Percentiles rank a stretch among this genome's conserved stretches.
phyloP scores from a whole-genome alignment of 192 early-diverging fungal species.

The Blastocladiella britannica region DNA sequence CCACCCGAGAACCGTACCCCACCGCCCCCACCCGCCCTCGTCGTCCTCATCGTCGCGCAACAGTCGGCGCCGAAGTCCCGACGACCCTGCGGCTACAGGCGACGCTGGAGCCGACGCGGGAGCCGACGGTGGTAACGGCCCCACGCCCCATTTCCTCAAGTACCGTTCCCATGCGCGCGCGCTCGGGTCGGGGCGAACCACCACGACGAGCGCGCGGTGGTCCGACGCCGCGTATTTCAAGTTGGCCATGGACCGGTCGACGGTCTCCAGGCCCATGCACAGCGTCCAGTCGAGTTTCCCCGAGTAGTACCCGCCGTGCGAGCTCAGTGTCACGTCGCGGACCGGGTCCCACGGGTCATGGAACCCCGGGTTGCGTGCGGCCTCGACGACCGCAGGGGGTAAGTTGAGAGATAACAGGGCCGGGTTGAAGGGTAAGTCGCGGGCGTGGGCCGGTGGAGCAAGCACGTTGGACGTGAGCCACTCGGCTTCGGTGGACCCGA shows the following conservation, averaged over 20 bases:
- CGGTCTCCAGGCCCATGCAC: constrained; percentile 28
- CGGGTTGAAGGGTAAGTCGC: not conserved
- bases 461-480: constrained; percentile 19
- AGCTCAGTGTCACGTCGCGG: constrained; percentile 40
- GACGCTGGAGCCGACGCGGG: too few relatives aligned
- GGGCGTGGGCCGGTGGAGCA: not conserved
- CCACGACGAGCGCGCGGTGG: constrained; percentile 46
- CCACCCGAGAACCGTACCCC: too few relatives aligned
- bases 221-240: constrained; percentile 40
- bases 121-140: too few relatives aligned
- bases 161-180: too few relatives aligned
- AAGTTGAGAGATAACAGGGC: constrained; percentile 6
- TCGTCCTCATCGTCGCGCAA: too few relatives aligned
- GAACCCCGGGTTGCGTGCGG: constrained; percentile 51
- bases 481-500: constrained; percentile 41
- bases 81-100: too few relatives aligned
- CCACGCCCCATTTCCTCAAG: too few relatives aligned
- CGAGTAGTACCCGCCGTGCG: constrained; percentile 37
- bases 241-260: constrained; percentile 34
- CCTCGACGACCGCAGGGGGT: constrained; percentile 13
- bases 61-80: too few relatives aligned
- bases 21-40: too few relatives aligned
- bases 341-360: constrained; percentile 44
- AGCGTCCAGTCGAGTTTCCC: constrained; percentile 60
- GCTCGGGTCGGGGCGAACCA: constrained; percentile 13